phyloP scores from a whole-genome alignment of 441 rosid species.

The Dalechampia spathulata region DNA sequence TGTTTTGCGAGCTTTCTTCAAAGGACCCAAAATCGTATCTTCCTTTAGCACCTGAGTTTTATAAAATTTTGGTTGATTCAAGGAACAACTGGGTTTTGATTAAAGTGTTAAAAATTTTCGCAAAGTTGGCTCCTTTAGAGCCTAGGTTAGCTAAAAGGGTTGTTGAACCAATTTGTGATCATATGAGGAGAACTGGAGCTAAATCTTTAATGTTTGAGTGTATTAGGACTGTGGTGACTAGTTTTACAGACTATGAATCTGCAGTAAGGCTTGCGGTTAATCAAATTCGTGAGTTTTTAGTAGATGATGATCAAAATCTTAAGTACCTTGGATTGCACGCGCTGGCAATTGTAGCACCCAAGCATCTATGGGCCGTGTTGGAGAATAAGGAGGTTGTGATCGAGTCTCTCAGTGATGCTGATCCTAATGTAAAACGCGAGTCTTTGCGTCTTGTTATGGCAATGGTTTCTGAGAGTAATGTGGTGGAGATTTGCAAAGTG shows the following conservation, averaged over 20 bases:
- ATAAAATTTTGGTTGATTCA: slow-evolving; percentile 71
- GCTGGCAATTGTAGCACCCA: slow-evolving; percentile 49
- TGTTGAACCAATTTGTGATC: slow-evolving; percentile 79
- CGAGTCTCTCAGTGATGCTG: slow-evolving; percentile 72
- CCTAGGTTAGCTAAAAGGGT: slow-evolving; percentile 76
- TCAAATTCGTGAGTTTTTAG: slow-evolving; percentile 60
- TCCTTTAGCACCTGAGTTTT: slow-evolving; percentile 86
- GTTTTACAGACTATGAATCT: slow-evolving; percentile 69
- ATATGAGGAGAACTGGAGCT: slow-evolving; percentile 79
- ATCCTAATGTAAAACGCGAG: slow-evolving; percentile 70
- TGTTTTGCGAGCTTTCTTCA: slow-evolving; percentile 65
- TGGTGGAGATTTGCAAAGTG: slow-evolving; percentile 62
- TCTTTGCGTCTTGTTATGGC: slow-evolving; percentile 73
- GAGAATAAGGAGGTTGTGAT: slow-evolving; percentile 84
- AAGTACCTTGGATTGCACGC: slow-evolving; percentile 90
- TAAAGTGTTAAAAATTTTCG: slow-evolving; percentile 78
- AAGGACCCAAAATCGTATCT: slow-evolving; percentile 70
- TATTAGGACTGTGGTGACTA: slow-evolving; percentile 63
- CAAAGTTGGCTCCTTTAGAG: slow-evolving; percentile 69
- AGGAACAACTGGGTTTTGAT: slow-evolving; percentile 89
- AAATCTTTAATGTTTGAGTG: slow-evolving; percentile 89
- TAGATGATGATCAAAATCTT: slow-evolving; percentile 83
- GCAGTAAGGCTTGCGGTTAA: slow-evolving; percentile 74
- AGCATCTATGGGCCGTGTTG: slow-evolving; percentile 71
- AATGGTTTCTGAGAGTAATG: slow-evolving; percentile 72